phyloP scores from a whole-genome alignment of 805 yeast species.

The Ascoidea tarda region DNA sequence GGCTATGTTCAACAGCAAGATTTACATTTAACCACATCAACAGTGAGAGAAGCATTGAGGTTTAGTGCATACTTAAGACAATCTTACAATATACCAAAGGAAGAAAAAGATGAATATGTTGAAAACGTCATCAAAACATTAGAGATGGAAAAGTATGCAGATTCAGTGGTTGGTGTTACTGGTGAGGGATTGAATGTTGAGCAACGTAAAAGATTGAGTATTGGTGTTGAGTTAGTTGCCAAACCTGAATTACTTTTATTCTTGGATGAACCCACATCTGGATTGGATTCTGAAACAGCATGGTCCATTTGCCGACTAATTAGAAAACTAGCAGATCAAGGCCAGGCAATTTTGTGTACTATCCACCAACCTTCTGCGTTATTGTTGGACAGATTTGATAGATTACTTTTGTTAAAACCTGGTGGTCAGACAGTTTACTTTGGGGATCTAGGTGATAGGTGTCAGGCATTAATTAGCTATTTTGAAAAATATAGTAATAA shows the following conservation, averaged over 20 bases:
- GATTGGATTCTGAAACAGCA: conserved; percentile 50
- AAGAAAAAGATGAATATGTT: conserved; percentile 53
- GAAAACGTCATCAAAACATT: conserved; percentile 51
- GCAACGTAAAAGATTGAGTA: conserved; percentile 52
- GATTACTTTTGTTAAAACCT: conserved; percentile 48
- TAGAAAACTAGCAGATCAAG: conserved; percentile 54
- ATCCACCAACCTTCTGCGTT: conserved; percentile 71
- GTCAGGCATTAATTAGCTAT: conserved; percentile 41
- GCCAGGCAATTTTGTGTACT: conserved; percentile 65
- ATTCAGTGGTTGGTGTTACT: conserved; percentile 67
- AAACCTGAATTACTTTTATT: conserved; percentile 49
- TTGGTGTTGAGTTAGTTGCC: conserved; percentile 62
- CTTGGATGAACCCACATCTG: conserved; percentile 65
- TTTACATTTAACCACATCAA: conserved; percentile 50
- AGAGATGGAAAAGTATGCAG: conserved; percentile 59
- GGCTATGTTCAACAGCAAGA: conserved; percentile 80
- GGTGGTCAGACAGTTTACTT: conserved; percentile 77
- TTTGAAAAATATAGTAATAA: conserved; percentile 66
- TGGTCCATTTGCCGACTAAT: conserved; percentile 60
- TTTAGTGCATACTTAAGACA: conserved; percentile 67
- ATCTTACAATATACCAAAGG: conserved; percentile 37
- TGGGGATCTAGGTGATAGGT: conserved; percentile 65
- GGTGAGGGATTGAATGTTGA: conserved; percentile 64
- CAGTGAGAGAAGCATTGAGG: conserved; percentile 62
- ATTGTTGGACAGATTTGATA: conserved; percentile 51